phyloP scores from a whole-genome alignment of 108 stramenopile genomes.

The Tribonema minus region DNA sequence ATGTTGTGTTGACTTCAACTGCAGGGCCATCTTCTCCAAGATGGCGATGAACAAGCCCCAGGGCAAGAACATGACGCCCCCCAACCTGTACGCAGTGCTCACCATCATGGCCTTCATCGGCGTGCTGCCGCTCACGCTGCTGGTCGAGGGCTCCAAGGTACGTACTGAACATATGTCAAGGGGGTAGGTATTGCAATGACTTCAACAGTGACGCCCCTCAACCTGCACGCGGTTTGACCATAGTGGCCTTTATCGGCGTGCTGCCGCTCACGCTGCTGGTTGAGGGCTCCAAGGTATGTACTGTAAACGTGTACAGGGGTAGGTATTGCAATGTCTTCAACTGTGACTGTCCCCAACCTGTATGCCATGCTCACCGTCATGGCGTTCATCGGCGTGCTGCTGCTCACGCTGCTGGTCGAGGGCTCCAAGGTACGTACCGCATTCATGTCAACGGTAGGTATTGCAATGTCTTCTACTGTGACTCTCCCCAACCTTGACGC shows the following conservation, averaged over 20 bases:
- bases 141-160: background rate
- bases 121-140: background rate
- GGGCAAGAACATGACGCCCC: slow-evolving; percentile 90
- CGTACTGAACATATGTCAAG: too few species aligned
- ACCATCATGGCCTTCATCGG: slow-evolving; percentile 79
- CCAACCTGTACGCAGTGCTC: slow-evolving; percentile 91
- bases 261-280: background rate
- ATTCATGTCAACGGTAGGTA: too few species aligned
- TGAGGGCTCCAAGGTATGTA: background rate
- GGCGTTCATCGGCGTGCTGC: background rate
- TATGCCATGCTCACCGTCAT: background rate
- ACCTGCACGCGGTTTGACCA: background rate
- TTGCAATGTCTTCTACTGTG: too few species aligned
- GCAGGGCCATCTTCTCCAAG: too few species aligned
- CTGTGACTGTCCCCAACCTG: background rate
- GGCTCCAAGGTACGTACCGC: background rate
- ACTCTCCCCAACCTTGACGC: background rate
- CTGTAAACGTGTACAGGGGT: too few species aligned
- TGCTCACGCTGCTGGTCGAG: background rate
- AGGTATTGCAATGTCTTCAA: too few species aligned
- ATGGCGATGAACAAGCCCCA: background rate
- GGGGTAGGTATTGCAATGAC: too few species aligned
- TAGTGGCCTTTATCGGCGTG: background rate
- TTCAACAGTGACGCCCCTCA: background rate
- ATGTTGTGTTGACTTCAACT: too few species aligned